Evolutionary conservation across 1,284 basidiomycete genomes (phyloP).

Genomic region (Neolentinus lepideus): DNA sequence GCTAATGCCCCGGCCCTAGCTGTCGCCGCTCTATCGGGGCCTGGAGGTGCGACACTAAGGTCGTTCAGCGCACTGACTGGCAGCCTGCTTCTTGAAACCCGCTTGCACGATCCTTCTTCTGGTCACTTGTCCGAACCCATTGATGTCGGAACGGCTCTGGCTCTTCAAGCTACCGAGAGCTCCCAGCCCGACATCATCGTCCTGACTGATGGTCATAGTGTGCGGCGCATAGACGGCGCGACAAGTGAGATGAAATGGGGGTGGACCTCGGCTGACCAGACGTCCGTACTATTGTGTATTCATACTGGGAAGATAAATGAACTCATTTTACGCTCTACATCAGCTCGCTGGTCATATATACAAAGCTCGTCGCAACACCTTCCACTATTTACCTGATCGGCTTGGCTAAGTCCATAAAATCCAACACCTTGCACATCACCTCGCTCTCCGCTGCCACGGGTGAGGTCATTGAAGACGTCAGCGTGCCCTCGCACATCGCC

Average conservation of each 20-base stretch:
- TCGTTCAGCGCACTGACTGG: slow-evolving; percentile 65
- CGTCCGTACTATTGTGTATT: slow-evolving; percentile 32
- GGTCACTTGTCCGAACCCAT: slow-evolving; percentile 44
- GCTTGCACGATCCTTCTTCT: slow-evolving; percentile 39
- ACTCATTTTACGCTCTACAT: background rate
- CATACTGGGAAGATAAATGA: background rate
- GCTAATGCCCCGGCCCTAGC: slow-evolving; percentile 30
- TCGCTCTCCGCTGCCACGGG: slow-evolving; percentile 52
- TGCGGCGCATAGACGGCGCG: slow-evolving; percentile 38
- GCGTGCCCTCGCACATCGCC: slow-evolving; percentile 53
- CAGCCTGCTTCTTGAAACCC: slow-evolving; percentile 60
- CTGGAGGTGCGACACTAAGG: slow-evolving; percentile 66
- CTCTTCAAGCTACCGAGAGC: slow-evolving; percentile 28
- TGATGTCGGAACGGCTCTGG: slow-evolving; percentile 36
- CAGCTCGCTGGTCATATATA: slow-evolving; percentile 62
- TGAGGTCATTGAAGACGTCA: slow-evolving; percentile 37
- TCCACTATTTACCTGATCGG: slow-evolving; percentile 62
- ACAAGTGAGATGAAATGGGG: slow-evolving; percentile 54
- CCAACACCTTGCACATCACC: slow-evolving; percentile 62
- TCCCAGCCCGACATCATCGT: slow-evolving; percentile 34
- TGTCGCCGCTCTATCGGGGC: slow-evolving; percentile 70
- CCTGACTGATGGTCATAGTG: slow-evolving; percentile 52
- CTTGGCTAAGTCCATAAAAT: slow-evolving; percentile 52
- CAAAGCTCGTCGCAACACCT: slow-evolving; percentile 47
- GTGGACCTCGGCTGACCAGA: slow-evolving; percentile 58